Evolutionary conservation across 1,284 basidiomycete genomes (phyloP).

Genomic region (Ustilago sp.): DNA sequence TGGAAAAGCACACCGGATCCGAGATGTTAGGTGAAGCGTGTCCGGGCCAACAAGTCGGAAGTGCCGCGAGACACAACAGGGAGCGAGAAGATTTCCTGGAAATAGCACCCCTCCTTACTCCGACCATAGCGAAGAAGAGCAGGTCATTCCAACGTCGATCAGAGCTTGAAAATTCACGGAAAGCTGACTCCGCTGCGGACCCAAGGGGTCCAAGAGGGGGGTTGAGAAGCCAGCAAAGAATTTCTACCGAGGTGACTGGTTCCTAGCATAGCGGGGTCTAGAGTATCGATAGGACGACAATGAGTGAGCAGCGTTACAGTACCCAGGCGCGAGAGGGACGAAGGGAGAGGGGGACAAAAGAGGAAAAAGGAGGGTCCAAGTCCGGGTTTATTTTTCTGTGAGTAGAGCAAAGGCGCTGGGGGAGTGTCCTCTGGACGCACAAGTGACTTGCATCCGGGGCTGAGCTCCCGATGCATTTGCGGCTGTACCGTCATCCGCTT

Average conservation of each 20-base stretch:
- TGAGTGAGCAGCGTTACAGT: not conserved
- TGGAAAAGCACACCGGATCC: not conserved
- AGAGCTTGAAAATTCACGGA: slow-evolving; percentile 5
- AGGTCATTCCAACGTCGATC: not conserved
- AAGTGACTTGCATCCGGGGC: not conserved
- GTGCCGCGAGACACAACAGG: not conserved
- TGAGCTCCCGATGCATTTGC: not conserved
- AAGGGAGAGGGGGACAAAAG: not conserved
- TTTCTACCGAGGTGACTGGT: not conserved
- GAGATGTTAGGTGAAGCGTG: slow-evolving; percentile 1
- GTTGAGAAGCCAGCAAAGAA: slow-evolving; percentile 1
- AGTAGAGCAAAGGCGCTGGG: no score
- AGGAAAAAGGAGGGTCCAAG: slow-evolving; percentile 2
- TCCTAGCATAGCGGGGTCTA: slow-evolving; percentile 3
- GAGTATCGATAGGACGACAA: slow-evolving; percentile 4
- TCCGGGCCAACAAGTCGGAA: not conserved
- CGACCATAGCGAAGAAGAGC: not conserved
- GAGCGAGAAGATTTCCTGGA: not conserved
- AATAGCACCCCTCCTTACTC: not conserved
- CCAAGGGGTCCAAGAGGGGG: not conserved
- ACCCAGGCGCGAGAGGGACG: not conserved
- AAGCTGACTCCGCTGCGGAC: not conserved
- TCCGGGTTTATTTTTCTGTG: not conserved
- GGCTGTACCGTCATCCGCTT: slow-evolving; percentile 7
- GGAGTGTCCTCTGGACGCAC: slow-evolving; percentile 3